Base-by-base conservation (phyloP, 2,329 filamentous ascomycete species). In the Exophiala sp. region DNA sequence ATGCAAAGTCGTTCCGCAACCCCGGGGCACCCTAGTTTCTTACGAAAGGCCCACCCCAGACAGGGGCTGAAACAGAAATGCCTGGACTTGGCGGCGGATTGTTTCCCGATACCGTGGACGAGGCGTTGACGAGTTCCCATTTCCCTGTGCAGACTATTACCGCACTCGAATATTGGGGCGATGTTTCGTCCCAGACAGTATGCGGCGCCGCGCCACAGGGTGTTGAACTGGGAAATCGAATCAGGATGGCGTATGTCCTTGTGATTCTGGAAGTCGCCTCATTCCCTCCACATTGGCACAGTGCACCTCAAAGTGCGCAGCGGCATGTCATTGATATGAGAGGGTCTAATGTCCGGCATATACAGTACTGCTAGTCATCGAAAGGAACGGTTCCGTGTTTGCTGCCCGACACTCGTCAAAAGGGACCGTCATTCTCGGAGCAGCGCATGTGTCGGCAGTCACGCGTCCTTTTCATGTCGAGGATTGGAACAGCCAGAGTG, bases 51-150 rank as follows among this genome's bases (percentile, higher is more conserved):
- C 50, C 54, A 53, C 50, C 40, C n/a, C 14, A 30, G 13, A 41
- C 48, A 54, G 54, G 54, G 54, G 54, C 38, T 54, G 54, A 57
- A 57, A 57, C 54, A 46, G 44, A 50, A 47, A 47, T 56, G 43
- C 53, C 50, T 43, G 50, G 48, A 39, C 35, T 46, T 39, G 24
- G 29, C 50, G 23, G 41, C 50, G 50, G 50, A 29, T 45, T 43
- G 37, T 56, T 53, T n/a, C 43, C 53, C 53, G 53, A 53, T 29
- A 42, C 32, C 49, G 21, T 46, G 50, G 46, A 48, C 43, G 50
- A 53, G 46, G 44, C 44, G 47, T 47, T 32, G 43, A 52, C 46
- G 53, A 30, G 43, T 37, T 50, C 22, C 38, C 39, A 18, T 27
- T 43, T 27, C 21, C 51, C 39, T 44, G 48, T 43, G 27, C 46